Base-by-base conservation (phyloP, 306 rosid genomes). In the Trifolium subterraneum region DNA sequence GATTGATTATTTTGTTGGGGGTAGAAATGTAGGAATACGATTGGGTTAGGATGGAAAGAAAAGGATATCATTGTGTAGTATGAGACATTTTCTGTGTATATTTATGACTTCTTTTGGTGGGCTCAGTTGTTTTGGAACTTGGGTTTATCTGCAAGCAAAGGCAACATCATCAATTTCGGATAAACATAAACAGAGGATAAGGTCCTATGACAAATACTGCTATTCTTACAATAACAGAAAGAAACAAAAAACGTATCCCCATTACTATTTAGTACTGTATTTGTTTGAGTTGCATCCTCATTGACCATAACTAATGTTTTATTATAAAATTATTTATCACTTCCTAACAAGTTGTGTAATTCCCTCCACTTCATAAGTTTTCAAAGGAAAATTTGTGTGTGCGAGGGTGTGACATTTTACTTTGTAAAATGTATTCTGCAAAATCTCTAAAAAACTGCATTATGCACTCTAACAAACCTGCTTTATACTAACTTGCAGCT, bases 401-500 rank as follows among this genome's bases (percentile, higher is more conserved):
- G 18, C n/a, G n/a, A n/a, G n/a, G n/a, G n/a, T n/a, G n/a, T 59
- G 65, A 27, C 20, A 59, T 33, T 33, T 33, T 11, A 18, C 64
- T 35, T 10, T 8, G 41, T 51, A 39, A 74, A 48, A 6, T 64
- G 20, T 74, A 33, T 20, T 63, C 52, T 51, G 22, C 31, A 23
- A 56, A 33, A 68, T 68, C 33, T 69, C 33, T 16, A 27, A 20
- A 1, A 67, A 58, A 31, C 44, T 70, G 16, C 47, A 60, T 25
- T n/a, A 71, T 22, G 27, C 23, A 23, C 63, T 45, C 52, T 72
- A 66, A 76, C 51, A 31, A 48, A 73, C 23, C 27, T 15, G 16
- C 11, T 86, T 76, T 41, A 61, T 70, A 7, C 47, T 58, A 38
- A 64, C 56, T 64, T 81, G 88, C 92, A 93, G 98, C 83, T 89